Percentiles rank a stretch among this genome's conserved stretches.
phyloP scores from a whole-genome alignment of 805 yeast species.

The Metschnikowia borealis region DNA sequence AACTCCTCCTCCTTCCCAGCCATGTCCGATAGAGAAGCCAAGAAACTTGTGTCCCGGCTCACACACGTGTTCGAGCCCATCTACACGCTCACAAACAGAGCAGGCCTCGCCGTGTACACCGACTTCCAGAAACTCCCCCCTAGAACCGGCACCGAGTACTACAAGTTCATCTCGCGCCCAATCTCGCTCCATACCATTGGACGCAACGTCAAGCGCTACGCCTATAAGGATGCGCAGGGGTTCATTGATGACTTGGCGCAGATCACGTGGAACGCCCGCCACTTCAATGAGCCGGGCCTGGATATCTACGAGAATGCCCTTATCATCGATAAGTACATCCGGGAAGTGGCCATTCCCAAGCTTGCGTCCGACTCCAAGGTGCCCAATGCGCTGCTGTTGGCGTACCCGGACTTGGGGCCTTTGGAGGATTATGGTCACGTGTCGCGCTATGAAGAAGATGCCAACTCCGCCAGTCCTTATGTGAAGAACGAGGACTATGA shows the following conservation, averaged over 20 bases:
- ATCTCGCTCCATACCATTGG: constrained; percentile 72
- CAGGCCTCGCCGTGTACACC: constrained; percentile 44
- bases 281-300: constrained; percentile 71
- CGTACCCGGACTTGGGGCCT: constrained; percentile 66
- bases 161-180: constrained; percentile 73
- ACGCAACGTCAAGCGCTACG: constrained; percentile 49
- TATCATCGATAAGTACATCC: constrained; percentile 50
- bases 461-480: constrained; percentile 10
- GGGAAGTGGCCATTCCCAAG: constrained; percentile 45
- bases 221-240: constrained; percentile 59
- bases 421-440: constrained; percentile 26
- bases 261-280: constrained; percentile 86
- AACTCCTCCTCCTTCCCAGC: constrained; percentile 1
- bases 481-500: constrained; percentile 15
- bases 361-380: constrained; percentile 41
- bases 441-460: constrained; percentile 11
- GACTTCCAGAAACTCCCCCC: constrained; percentile 74
- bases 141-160: constrained; percentile 72
- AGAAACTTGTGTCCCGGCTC: constrained; percentile 33
- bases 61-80: constrained; percentile 35
- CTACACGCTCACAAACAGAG: constrained; percentile 36
- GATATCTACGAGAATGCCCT: constrained; percentile 66
- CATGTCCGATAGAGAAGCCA: constrained; percentile 39
- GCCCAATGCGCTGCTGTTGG: constrained; percentile 32
- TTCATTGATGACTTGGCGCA: constrained; percentile 77